Conservation (phyloP, 129 eudicot species). For the Helianthus tuberosus region DNA sequence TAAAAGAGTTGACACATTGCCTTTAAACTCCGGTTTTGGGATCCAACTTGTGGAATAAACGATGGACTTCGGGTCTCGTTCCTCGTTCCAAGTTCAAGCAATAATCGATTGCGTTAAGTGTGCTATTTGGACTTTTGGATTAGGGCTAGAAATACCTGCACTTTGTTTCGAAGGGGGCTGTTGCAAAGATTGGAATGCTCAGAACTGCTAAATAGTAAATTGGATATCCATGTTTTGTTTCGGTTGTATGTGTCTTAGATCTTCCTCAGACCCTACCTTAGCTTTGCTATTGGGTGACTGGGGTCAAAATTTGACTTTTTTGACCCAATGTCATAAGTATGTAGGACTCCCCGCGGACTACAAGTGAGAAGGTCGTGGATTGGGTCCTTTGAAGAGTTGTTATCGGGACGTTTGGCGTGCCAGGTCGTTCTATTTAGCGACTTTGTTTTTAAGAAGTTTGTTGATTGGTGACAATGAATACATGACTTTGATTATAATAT, state of each 20-base stretch:
- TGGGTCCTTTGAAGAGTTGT: constrained; percentile 99
- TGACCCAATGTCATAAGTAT: constrained; percentile 51
- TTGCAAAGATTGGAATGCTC: not conserved
- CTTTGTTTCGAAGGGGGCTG: constrained; percentile 27
- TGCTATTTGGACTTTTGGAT: constrained; percentile 39
- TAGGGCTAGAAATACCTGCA: constrained; percentile 24
- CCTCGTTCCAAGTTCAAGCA: constrained; percentile 31
- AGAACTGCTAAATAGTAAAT: no score
- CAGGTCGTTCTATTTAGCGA: constrained; percentile 54
- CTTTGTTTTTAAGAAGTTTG: not conserved
- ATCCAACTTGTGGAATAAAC: constrained; percentile 34
- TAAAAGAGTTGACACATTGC: no score
- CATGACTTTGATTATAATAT: constrained; percentile 10
- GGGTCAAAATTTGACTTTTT: constrained; percentile 47
- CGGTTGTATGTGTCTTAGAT: no score
- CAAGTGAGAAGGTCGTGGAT: constrained; percentile 89
- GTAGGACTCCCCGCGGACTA: constrained; percentile 65
- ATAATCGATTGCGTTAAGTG: constrained; percentile 32
- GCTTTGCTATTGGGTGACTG: constrained; percentile 25
- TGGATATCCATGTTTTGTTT: no score
- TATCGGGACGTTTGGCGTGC: constrained; percentile 33
- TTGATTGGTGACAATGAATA: not conserved
- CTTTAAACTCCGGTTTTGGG: constrained; percentile 36
- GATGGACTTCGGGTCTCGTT: constrained; percentile 38
- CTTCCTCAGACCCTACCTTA: no score